phyloP scores from a whole-genome alignment of 2,329 filamentous ascomycete species.

The Calonectria honghensis region DNA sequence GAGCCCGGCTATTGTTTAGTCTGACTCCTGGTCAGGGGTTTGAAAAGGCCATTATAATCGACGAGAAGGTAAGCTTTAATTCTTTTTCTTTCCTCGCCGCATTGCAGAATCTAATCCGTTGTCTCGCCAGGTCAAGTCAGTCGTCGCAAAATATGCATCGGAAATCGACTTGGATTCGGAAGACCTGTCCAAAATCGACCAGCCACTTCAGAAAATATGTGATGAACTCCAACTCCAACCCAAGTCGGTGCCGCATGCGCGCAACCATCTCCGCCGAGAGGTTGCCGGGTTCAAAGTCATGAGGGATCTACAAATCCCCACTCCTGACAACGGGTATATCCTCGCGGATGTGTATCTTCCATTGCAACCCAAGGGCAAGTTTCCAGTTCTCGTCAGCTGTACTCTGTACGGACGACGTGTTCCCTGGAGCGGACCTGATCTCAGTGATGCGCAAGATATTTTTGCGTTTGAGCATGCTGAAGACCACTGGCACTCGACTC shows the following conservation, averaged over 20 bases:
- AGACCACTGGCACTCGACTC: constrained; percentile 8
- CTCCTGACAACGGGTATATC: not conserved
- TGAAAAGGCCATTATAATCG: not conserved
- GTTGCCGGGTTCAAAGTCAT: constrained; percentile 3
- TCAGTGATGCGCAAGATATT: constrained; percentile 1
- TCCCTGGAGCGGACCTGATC: constrained; percentile 9
- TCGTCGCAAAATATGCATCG: not conserved
- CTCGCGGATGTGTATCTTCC: constrained; percentile 13
- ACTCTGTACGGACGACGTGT: not conserved
- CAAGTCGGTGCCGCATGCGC: not conserved
- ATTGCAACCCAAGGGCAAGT: not conserved
- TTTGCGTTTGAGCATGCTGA: not conserved
- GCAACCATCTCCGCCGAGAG: constrained; percentile 17
- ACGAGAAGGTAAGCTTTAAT: not conserved
- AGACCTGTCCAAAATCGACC: not conserved
- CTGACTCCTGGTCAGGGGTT: not conserved
- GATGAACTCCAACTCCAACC: not conserved
- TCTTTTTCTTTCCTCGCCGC: too few species aligned
- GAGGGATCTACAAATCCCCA: not conserved
- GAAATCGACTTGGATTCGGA: constrained; percentile 7
- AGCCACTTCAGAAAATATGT: not conserved
- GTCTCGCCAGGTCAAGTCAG: not conserved
- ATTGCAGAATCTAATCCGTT: not conserved
- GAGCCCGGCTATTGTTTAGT: not conserved
- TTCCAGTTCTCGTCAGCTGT: constrained; percentile 7